Base-by-base conservation (phyloP, 208 protist genomes). In the Angomonas ambiguus region DNA sequence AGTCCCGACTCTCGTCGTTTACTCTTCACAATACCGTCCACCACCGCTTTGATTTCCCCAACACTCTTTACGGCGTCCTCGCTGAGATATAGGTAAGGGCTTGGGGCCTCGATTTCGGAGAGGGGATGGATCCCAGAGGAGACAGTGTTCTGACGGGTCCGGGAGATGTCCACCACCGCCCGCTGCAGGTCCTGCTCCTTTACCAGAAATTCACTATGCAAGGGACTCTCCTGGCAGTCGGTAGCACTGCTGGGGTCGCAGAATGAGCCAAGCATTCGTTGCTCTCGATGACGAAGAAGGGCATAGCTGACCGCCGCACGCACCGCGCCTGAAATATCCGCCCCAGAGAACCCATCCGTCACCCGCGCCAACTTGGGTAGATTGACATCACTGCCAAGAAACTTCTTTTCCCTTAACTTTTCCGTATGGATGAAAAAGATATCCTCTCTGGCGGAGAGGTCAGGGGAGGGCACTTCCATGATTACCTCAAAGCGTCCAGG, bases 261-360 rank as follows among this genome's bases (percentile, higher is more conserved):
- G 28, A 2, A 6, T 22, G 41, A 11, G 20, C 25, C 3, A 2
- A 27, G 8, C 34, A 32, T 45, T 45, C 16, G 38, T 45, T 45
- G 58, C 34, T 88, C 35, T 42, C 70, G 78, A 61, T 87, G 79
- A 10, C 86, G 81, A 53, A 91, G 71, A 30, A 97, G 65, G 0
- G 92, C 88, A 70, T 85, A 85, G 69, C 89, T 97, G 2, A 83
- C 51, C 18, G 95, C 95, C 2, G 80, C 68, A 24, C 89, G 86
- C 27, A 96, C 87, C 32, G 84, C 68, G 35, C 91, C 92, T 0
- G 86, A 85, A 56, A 97, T 90, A 70, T 99, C 98, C 33, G 98
- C 94, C 55, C 98, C 98, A 22, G 90, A 98, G 77, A 98, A 99
- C 59, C 99, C 99, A 55, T 90, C 95, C 1, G 96, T 98, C n/a